Evolutionary conservation across 352 stramenopile species (phyloP).

Genomic region (Saprolegnia parasitica): DNA sequence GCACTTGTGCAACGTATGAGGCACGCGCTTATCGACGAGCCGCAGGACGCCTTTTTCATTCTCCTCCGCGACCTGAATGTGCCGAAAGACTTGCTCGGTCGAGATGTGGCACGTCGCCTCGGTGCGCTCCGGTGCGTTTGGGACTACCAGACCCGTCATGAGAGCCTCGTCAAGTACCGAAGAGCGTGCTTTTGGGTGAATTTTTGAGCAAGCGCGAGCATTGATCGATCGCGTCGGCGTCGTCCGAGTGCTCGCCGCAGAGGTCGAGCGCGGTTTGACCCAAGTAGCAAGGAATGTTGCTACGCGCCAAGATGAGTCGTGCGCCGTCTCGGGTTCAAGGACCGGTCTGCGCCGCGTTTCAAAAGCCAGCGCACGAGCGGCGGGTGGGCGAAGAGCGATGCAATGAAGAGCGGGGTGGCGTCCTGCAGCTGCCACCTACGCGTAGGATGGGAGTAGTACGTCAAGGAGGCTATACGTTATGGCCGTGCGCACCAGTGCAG

Average conservation of each 20-base stretch:
- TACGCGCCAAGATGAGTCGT: neutral
- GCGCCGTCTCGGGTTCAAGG: neutral
- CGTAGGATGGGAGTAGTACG: conserved; percentile 18
- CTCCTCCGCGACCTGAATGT: conserved; percentile 21
- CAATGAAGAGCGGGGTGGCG: conserved; percentile 61
- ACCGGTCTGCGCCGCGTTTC: conserved; percentile 46
- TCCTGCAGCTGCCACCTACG: conserved; percentile 57
- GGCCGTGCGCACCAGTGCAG: conserved; percentile 50
- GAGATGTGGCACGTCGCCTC: conserved; percentile 37
- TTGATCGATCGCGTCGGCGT: conserved; percentile 34
- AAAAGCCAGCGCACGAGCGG: conserved; percentile 54
- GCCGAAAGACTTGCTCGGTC: conserved; percentile 29
- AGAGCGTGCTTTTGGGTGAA: conserved; percentile 30
- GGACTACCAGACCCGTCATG: conserved; percentile 34
- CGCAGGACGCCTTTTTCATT: conserved; percentile 25
- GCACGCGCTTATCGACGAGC: conserved; percentile 31
- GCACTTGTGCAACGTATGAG: conserved; percentile 57
- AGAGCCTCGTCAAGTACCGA: conserved; percentile 32
- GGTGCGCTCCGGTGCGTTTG: conserved; percentile 41
- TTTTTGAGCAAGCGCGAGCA: conserved; percentile 42
- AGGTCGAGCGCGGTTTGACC: conserved; percentile 45
- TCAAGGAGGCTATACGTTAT: too few relatives aligned
- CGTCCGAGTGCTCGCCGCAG: conserved; percentile 49
- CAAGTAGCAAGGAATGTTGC: conserved; percentile 46
- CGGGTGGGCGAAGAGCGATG: conserved; percentile 52